A percentile compares a stretch with the other conserved stretches of the same genome.
Evolutionary conservation across 345 rosid species (phyloP).

Genomic region (Eucalyptus erythrocorys): DNA sequence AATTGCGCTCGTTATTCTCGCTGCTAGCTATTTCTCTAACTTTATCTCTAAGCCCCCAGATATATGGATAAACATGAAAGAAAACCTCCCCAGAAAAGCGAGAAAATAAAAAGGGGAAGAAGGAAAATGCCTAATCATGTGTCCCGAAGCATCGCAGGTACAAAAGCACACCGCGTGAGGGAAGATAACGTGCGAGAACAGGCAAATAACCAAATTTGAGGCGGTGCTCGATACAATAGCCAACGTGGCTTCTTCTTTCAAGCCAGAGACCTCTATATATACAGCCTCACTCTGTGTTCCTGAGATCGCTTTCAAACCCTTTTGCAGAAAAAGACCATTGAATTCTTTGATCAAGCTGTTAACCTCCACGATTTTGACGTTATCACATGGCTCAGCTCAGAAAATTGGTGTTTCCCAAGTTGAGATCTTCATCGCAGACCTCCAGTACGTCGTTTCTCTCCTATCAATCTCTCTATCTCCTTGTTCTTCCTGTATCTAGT

Average conservation of each 20-base stretch:
- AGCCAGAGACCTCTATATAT: background rate
- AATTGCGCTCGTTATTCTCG: background rate
- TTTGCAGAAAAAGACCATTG: background rate
- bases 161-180: conserved; percentile 24
- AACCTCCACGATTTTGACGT: background rate
- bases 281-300: background rate
- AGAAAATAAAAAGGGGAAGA: background rate
- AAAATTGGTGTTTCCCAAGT: background rate
- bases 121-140: background rate
- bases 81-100: background rate
- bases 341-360: background rate
- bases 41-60: background rate
- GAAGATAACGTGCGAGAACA: conserved; percentile 3
- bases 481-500: background rate
- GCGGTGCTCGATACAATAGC: background rate
- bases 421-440: background rate
- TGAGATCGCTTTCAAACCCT: background rate
- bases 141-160: background rate
- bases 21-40: background rate
- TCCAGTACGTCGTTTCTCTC: background rate
- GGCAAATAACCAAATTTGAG: background rate
- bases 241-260: background rate
- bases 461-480: background rate
- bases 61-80: background rate
- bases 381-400: background rate